Evolutionary conservation across 106 monocot species (phyloP).

Genomic region (Dioscorea alata): DNA sequence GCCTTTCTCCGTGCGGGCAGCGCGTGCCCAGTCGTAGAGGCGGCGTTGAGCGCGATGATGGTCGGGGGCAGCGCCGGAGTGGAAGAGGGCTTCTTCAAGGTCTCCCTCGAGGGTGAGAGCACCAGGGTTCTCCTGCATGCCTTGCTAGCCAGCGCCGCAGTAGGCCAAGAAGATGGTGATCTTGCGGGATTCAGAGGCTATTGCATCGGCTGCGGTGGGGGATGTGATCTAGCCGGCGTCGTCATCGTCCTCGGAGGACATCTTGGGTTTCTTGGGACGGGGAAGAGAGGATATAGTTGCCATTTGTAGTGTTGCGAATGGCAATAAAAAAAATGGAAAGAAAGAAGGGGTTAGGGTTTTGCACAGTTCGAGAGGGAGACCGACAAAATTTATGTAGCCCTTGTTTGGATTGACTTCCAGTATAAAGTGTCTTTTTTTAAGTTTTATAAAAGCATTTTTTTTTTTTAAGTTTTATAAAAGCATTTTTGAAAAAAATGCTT

Average conservation of each 20-base stretch:
- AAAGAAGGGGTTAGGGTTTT: neutral
- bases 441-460: too few relatives aligned
- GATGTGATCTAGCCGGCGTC: neutral
- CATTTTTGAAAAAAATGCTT: too few relatives aligned
- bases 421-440: too few relatives aligned
- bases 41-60: slow-evolving; percentile 51
- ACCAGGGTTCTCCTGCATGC: slow-evolving; percentile 99
- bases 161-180: slow-evolving; percentile 79
- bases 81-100: slow-evolving; percentile 87
- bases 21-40: slow-evolving; percentile 94
- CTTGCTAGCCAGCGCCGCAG: slow-evolving; percentile 90
- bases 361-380: neutral
- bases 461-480: too few relatives aligned
- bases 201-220: neutral
- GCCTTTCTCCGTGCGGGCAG: slow-evolving; percentile 95
- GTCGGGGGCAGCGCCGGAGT: slow-evolving; percentile 65
- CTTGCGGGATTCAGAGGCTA: slow-evolving; percentile 26
- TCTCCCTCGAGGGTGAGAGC: slow-evolving; percentile 91
- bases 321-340: neutral
- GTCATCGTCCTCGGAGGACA: slow-evolving; percentile 33
- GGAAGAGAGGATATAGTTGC: slow-evolving; percentile 23
- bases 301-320: too few relatives aligned
- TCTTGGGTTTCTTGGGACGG: slow-evolving; percentile 51
- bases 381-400: too few relatives aligned
- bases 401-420: too few relatives aligned